A percentile compares a stretch with the other conserved stretches of the same genome.
These are phyloP conservation scores for Polyplosphaeria fusca DNA, from an alignment of 495 filamentous ascomycete species.

Conservation along the genomic window DNA sequence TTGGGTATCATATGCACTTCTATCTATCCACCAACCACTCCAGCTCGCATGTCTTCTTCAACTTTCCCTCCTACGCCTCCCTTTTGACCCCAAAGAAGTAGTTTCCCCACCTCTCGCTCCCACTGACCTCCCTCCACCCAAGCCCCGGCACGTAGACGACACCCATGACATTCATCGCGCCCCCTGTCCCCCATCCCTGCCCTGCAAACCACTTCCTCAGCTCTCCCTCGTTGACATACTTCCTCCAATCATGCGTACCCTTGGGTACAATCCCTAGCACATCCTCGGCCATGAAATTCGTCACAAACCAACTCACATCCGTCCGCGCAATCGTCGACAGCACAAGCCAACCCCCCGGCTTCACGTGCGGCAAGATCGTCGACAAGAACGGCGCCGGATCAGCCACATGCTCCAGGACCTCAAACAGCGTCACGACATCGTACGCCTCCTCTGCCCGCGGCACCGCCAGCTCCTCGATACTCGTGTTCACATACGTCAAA, in stretches of 20 bases:
- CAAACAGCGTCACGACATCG: constrained; percentile 83
- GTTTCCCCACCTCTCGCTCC: constrained; percentile 86
- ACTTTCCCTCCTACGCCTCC: constrained; percentile 28
- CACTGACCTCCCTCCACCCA: constrained; percentile 82
- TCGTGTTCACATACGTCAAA: constrained; percentile 66
- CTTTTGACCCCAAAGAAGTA: constrained; percentile 92
- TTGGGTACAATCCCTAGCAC: constrained; percentile 80
- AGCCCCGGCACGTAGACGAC: constrained; percentile 86
- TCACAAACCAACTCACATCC: constrained; percentile 81
- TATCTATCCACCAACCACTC: background rate
- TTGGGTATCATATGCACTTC: constrained; percentile 16
- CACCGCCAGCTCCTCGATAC: constrained; percentile 64
- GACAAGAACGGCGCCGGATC: constrained; percentile 68
- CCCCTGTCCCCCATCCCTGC: constrained; percentile 48
- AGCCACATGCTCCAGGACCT: constrained; percentile 89
- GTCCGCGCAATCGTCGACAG: constrained; percentile 87
- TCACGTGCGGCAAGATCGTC: constrained; percentile 65
- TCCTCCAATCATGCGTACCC: constrained; percentile 92
- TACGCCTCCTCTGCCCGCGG: constrained; percentile 43
- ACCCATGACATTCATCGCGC: constrained; percentile 62
- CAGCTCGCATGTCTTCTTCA: background rate
- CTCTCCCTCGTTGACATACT: constrained; percentile 89
- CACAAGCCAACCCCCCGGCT: constrained; percentile 89
- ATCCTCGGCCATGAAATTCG: constrained; percentile 90
- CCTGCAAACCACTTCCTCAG: constrained; percentile 59